Evolutionary conservation across 2,329 filamentous ascomycete species (phyloP), one percentile per base, ranked within the genome.

Genomic region (Orbilia brochopaga): DNA sequence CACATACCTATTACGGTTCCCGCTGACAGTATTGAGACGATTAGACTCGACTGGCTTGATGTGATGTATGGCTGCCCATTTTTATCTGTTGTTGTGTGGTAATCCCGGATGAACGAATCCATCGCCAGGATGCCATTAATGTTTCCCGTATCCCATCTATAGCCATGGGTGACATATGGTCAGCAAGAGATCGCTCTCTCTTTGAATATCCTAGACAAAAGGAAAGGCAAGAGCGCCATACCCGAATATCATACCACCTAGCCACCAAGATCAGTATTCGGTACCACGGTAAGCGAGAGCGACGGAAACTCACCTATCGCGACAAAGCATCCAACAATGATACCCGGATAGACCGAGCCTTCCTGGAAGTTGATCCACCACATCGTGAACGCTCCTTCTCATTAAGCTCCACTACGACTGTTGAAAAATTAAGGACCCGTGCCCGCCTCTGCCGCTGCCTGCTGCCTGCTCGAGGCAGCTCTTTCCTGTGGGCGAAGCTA

Each of bases 1-100:
- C 92, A 83, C 13, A 89, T 85, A 44, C 90, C 90, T 74, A 91
- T 88, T 80, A 92, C 92, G 32, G 89, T 91, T 65, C 89, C 89
- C 30, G 87, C 87, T 0, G 88, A 91, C 17, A 92, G 83, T 75
- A 91, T 91, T 5, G 89, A 90, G 37, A 90, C 88, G 69, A 90
- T 86, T 44, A 86, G 81, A 0, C 88, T 88, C 50, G 85, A 82
- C 74, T 86, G 82, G 0, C 69, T 57, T 1, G 67, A 19, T n/a
- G 67, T 72, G 32, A 72, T 72, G 19, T 61, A 72, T 4, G 60
- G 60, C 21, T 62, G 58, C 10, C 69, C 64, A 50, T 62, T 37
- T 6, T 46, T 46, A 56, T 69, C 17, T 51, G 30, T 17, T 23
- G 51, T 73, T 35, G 59, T 67, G 19, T 53, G 32, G 53, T 55